Conservation (phyloP, 139 green algal genomes). For the Chlamydomonas sphaeroides region DNA sequence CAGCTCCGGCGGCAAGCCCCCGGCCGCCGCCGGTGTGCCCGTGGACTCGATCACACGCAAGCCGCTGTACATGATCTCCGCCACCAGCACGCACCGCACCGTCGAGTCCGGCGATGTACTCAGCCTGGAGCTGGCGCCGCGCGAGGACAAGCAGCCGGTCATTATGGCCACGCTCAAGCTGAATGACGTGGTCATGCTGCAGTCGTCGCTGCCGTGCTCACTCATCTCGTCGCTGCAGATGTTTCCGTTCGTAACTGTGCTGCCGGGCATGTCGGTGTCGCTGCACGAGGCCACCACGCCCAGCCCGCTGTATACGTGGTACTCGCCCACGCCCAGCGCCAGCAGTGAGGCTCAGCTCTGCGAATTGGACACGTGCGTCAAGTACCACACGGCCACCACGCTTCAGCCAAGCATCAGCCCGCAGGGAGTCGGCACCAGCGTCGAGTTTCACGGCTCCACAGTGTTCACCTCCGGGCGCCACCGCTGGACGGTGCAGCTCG, state of each 20-base stretch:
- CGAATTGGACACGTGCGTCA: slow-evolving; percentile 71
- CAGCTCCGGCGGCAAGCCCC: not conserved
- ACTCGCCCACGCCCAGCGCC: slow-evolving; percentile 29
- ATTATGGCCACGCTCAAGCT: slow-evolving; percentile 60
- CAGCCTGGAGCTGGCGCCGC: slow-evolving; percentile 62
- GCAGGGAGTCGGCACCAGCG: slow-evolving; percentile 24
- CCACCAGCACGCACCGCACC: slow-evolving; percentile 21
- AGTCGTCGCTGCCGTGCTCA: slow-evolving; percentile 53
- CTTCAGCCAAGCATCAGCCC: too few species aligned
- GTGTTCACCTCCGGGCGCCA: slow-evolving; percentile 58
- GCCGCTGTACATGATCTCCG: slow-evolving; percentile 64
- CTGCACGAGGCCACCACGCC: slow-evolving; percentile 65
- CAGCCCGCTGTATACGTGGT: slow-evolving; percentile 69
- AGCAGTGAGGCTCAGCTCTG: slow-evolving; percentile 31
- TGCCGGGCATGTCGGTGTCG: slow-evolving; percentile 57
- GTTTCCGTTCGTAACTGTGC: slow-evolving; percentile 69
- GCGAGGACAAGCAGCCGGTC: slow-evolving; percentile 67
- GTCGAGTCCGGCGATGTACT: slow-evolving; percentile 53
- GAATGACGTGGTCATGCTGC: slow-evolving; percentile 53
- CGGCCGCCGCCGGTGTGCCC: slow-evolving; percentile 2
- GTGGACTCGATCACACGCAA: slow-evolving; percentile 63
- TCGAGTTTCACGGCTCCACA: slow-evolving; percentile 61
- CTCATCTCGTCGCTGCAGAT: slow-evolving; percentile 64
- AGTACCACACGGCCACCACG: slow-evolving; percentile 55
- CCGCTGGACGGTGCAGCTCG: slow-evolving; percentile 72